Evolutionary conservation across 495 filamentous ascomycete genomes (phyloP), one percentile per base, ranked within the genome.

Genomic region (Amniculicola lignicola): DNA sequence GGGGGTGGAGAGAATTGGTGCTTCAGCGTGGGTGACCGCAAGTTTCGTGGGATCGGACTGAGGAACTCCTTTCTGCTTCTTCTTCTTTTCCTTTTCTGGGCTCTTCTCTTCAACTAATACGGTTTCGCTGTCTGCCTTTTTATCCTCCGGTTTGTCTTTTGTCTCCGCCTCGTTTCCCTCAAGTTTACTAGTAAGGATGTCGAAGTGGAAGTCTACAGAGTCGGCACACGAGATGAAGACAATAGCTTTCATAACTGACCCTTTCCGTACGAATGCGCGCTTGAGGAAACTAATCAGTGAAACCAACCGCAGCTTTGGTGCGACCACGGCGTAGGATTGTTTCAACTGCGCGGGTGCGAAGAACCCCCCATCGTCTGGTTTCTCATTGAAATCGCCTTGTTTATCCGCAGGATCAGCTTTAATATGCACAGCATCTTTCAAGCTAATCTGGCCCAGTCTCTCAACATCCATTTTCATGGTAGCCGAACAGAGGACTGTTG

Each of bases 391-490:
- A 31, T 72, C 67, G 58, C 79, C 78, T 0, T 78, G 74, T 1
- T 70, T 68, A 31, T 78, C 68, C 72, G 56, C 63, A 2, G 72
- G 67, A 56, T 89, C 83, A 0, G 84, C 83, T 47, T 88, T 85
- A 65, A 97, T 87, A 62, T 94, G 89, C 7, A 88, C 77, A 1
- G 94, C 90, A 67, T 97, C 87, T 70, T 94, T 90, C 70, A 98
- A 74, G 75, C 90, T 95, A 67, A 96, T 93, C 64, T 96, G 89
- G 43, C 90, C 89, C 11, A 98, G 72, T 49, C 83, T 84, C 67
- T 96, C 89, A 0, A 96, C 93, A 61, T 87, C 90, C 82, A 93
- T 89, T 73, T 96, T 96, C 83, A 98, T 85, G 0, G 93, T 98
- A 9, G 93, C 93, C 5, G 90, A 96, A 68, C 93, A 97, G 6